These are phyloP conservation scores for Wickerhamomyces subpelliculosus DNA, from an alignment of 805 yeast species.

Conservation along the genomic window DNA sequence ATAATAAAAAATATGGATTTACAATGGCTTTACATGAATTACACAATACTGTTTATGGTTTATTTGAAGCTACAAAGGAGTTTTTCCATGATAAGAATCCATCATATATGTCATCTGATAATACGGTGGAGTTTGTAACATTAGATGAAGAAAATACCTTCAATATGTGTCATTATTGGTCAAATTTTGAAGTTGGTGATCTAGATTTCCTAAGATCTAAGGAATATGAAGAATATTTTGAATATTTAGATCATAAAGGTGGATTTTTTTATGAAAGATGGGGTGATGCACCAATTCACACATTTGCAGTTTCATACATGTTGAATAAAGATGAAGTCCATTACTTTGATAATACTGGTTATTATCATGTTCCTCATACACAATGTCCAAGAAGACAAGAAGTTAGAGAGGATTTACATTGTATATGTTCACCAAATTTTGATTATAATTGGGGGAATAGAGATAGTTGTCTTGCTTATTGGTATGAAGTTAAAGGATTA, in stretches of 20 bases:
- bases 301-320: conserved; percentile 63
- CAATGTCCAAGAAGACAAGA: conserved; percentile 51
- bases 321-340: conserved; percentile 51
- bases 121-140: conserved; percentile 56
- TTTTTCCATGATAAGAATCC: conserved; percentile 40
- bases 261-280: conserved; percentile 85
- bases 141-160: conserved; percentile 57
- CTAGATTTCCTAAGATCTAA: conserved; percentile 58
- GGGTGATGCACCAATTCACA: conserved; percentile 94
- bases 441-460: conserved; percentile 21
- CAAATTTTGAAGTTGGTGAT: conserved; percentile 71
- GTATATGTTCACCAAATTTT: conserved; percentile 39
- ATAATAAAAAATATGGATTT: conserved; percentile 59
- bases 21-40: conserved; percentile 61
- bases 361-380: conserved; percentile 53
- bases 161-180: conserved; percentile 79
- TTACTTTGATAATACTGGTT: conserved; percentile 71
- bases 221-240: conserved; percentile 52
- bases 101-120: conserved; percentile 37
- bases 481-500: conserved; percentile 11
- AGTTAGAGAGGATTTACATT: conserved; percentile 36
- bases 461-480: conserved; percentile 20
- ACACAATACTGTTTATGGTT: conserved; percentile 48
- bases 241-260: conserved; percentile 56
- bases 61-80: conserved; percentile 52